These are phyloP conservation scores for Cardamine chenopodiifolia DNA, from an alignment of 345 rosid genomes.

Conservation along the genomic window DNA sequence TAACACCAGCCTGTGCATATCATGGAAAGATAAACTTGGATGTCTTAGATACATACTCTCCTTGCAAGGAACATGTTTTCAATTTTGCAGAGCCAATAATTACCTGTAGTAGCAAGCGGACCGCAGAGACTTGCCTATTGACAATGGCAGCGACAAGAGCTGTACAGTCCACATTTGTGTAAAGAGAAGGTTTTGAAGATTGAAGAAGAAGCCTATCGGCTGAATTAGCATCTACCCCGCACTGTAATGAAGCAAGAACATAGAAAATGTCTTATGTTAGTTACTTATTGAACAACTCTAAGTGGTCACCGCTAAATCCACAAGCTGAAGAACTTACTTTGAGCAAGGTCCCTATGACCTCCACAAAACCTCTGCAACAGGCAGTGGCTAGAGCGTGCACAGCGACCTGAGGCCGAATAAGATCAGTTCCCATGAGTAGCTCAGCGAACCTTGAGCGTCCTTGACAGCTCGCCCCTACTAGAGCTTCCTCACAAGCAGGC, in stretches of 20 bases:
- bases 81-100: not conserved
- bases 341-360: slow-evolving; percentile 67
- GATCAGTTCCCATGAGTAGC: slow-evolving; percentile 84
- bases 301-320: not conserved
- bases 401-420: slow-evolving; percentile 80
- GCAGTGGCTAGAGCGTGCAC: slow-evolving; percentile 89
- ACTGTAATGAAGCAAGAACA: slow-evolving; percentile 50
- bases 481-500: slow-evolving; percentile 93
- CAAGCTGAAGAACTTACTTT: slow-evolving; percentile 52
- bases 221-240: slow-evolving; percentile 75
- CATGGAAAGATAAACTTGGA: slow-evolving; percentile 14
- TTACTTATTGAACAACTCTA: not conserved
- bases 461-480: slow-evolving; percentile 80
- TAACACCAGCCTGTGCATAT: slow-evolving; percentile 64
- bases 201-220: slow-evolving; percentile 65
- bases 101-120: slow-evolving; percentile 77
- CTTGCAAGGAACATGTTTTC: slow-evolving; percentile 1
- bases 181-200: slow-evolving; percentile 90
- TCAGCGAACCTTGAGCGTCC: slow-evolving; percentile 70
- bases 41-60: slow-evolving; percentile 20
- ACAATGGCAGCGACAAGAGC: slow-evolving; percentile 88
- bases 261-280: not conserved
- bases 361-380: slow-evolving; percentile 81
- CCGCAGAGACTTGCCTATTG: slow-evolving; percentile 74
- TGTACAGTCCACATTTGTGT: slow-evolving; percentile 83